Percentiles rank a stretch among this genome's conserved stretches.
These are phyloP conservation scores for Phytophthora cryptogea DNA, from an alignment of 352 stramenopile genomes.

Conservation along the genomic window DNA sequence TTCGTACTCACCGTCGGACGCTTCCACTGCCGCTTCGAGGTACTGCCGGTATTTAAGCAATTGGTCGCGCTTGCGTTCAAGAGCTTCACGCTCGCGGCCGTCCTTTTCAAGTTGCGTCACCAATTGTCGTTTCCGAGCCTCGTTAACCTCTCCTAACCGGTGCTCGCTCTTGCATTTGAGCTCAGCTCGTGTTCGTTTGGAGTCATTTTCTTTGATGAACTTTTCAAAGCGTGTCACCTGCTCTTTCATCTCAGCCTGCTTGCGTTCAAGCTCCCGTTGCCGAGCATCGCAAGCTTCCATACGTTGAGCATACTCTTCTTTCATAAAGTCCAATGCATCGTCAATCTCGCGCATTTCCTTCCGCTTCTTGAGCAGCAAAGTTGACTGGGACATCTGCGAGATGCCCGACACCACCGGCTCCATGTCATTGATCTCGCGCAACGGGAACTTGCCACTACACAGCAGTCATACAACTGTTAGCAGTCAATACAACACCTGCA, in stretches of 20 bases:
- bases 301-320: slow-evolving; percentile 89
- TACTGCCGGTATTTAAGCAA: slow-evolving; percentile 88
- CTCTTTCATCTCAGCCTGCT: slow-evolving; percentile 92
- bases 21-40: slow-evolving; percentile 80
- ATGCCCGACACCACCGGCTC: slow-evolving; percentile 80
- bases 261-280: slow-evolving; percentile 81
- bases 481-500: background rate
- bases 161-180: slow-evolving; percentile 89
- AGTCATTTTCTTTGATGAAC: slow-evolving; percentile 95
- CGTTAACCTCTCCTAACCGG: slow-evolving; percentile 72
- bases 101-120: slow-evolving; percentile 76
- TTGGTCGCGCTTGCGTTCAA: slow-evolving; percentile 80
- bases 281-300: slow-evolving; percentile 89
- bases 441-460: slow-evolving; percentile 46
- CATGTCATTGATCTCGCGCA: slow-evolving; percentile 71
- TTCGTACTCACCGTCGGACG: slow-evolving; percentile 85
- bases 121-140: slow-evolving; percentile 79
- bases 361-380: slow-evolving; percentile 91
- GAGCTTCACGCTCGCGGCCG: slow-evolving; percentile 56
- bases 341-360: slow-evolving; percentile 94
- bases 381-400: slow-evolving; percentile 91
- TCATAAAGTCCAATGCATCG: slow-evolving; percentile 93
- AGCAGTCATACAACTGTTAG: slow-evolving; percentile 5
- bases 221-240: slow-evolving; percentile 92
- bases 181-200: slow-evolving; percentile 87